These are phyloP conservation scores for Teunomyces kruisii DNA, from an alignment of 805 yeast species.

Conservation along the genomic window DNA sequence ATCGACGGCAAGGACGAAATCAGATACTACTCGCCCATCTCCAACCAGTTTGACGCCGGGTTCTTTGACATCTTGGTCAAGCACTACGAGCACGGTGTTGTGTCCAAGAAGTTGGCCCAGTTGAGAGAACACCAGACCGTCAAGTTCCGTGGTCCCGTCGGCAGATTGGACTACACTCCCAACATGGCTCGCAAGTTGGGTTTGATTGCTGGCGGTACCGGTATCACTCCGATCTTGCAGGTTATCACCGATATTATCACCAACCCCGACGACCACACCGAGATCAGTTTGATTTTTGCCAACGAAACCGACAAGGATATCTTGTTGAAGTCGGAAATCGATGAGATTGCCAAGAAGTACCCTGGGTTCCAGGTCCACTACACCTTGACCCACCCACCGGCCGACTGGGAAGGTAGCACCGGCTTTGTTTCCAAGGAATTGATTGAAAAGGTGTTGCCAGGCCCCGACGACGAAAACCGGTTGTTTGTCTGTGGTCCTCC, in stretches of 20 bases:
- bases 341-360: slow-evolving; percentile 62
- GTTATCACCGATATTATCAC: slow-evolving; percentile 70
- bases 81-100: slow-evolving; percentile 70
- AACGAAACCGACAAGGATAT: slow-evolving; percentile 79
- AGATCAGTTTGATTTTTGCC: slow-evolving; percentile 63
- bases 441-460: slow-evolving; percentile 54
- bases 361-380: slow-evolving; percentile 64
- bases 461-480: slow-evolving; percentile 47
- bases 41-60: slow-evolving; percentile 67
- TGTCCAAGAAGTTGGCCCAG: slow-evolving; percentile 65
- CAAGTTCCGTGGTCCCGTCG: slow-evolving; percentile 77
- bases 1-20: slow-evolving; percentile 53
- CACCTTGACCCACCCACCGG: slow-evolving; percentile 49
- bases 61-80: slow-evolving; percentile 76
- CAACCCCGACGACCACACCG: slow-evolving; percentile 63
- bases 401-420: slow-evolving; percentile 53
- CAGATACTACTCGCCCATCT: slow-evolving; percentile 76
- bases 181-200: slow-evolving; percentile 65
- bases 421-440: slow-evolving; percentile 64
- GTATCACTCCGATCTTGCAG: slow-evolving; percentile 88
- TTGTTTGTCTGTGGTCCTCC: slow-evolving; percentile 76
- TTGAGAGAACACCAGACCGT: slow-evolving; percentile 65
- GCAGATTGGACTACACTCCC: slow-evolving; percentile 57
- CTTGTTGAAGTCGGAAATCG: slow-evolving; percentile 67
- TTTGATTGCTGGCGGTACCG: slow-evolving; percentile 83